Base-by-base conservation (phyloP, 2,329 filamentous ascomycete species). In the Triangularia setosa region DNA sequence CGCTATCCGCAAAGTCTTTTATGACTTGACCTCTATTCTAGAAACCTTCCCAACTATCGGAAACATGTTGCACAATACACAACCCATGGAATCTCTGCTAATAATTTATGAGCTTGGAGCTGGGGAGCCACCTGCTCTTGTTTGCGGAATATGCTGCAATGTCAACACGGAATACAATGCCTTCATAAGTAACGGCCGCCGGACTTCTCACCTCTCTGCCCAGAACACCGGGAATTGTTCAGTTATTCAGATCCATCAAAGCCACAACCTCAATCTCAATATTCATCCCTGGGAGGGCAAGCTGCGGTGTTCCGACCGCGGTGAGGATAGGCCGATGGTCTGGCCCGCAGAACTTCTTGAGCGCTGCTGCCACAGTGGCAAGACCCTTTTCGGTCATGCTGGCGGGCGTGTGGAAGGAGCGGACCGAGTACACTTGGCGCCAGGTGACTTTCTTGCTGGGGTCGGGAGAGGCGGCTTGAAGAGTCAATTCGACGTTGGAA, bases 231-330 rank as follows among this genome's bases (percentile, higher is more conserved):
- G n/a, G n/a, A 33, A 44, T 11, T n/a, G 35, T 11, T 48, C n/a
- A 48, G 12, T 55, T 55, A 4, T 55, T 28, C 52, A 28, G 18
- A 21, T 55, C 25, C 23, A 55, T 12, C 52, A 55, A 55, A 27
- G 52, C 52, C 52, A 55, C 52, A 27, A 55, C 52, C 52, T 40
- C 56, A 33, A 58, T 40, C 56, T 58, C 56, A 12, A 44, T 24
- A 7, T 33, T 35, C 56, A 58, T 58, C 16, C 30, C 30, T 4
- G 16, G n/a, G 8, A 58, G 33, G 2, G 56, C 56, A 28, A 58
- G 23, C 21, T 40, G 28, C 7, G 56, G 21, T 5, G 23, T 23
- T n/a, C 33, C 56, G 14, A 58, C 30, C 3, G 30, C 56, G 9
- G 56, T 58, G 21, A 58, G 33, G 4, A 58, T 12, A 12, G 56